A percentile compares a stretch with the other conserved stretches of the same genome.
Conservation (phyloP, 1,139 yeast genomes). For the Yamadazyma buinensis region DNA sequence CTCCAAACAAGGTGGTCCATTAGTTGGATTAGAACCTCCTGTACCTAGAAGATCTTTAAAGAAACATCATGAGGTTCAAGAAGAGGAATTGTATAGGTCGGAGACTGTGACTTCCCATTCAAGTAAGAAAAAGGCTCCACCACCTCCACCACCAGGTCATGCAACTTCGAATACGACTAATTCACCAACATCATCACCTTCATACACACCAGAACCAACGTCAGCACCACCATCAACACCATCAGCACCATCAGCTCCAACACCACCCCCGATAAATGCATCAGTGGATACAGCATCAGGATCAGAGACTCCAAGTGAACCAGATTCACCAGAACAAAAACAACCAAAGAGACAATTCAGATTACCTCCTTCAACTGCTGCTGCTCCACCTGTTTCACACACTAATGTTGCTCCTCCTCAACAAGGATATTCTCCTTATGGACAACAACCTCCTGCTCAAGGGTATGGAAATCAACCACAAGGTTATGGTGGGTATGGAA, state of each 20-base stretch:
- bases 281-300: slow-evolving; percentile 5
- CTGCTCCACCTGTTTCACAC: slow-evolving; percentile 30
- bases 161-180: slow-evolving; percentile 16
- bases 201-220: slow-evolving; percentile 2
- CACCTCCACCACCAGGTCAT: slow-evolving; percentile 38
- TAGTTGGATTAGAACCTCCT: slow-evolving; percentile 85
- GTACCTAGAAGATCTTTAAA: slow-evolving; percentile 59
- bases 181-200: slow-evolving; percentile 40
- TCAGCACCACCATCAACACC: slow-evolving; percentile 7
- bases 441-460: slow-evolving; percentile 3
- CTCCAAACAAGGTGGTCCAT: slow-evolving; percentile 74
- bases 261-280: slow-evolving; percentile 1
- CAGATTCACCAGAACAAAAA: slow-evolving; percentile 8
- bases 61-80: slow-evolving; percentile 9
- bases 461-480: slow-evolving; percentile 2
- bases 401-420: slow-evolving; percentile 22
- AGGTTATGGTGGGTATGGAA: slow-evolving; percentile 1
- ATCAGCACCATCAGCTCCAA: slow-evolving; percentile 11
- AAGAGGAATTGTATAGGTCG: slow-evolving; percentile 9
- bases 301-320: slow-evolving; percentile 6
- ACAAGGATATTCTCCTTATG: slow-evolving; percentile 2
- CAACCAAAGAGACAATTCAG: slow-evolving; percentile 20
- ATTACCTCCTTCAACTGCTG: slow-evolving; percentile 24
- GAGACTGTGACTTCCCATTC: slow-evolving; percentile 6
- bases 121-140: slow-evolving; percentile 37